Evolutionary conservation across 805 yeast species (phyloP), one percentile per base, ranked within the genome.

Genomic region (Saturnispora kantuleensis): DNA sequence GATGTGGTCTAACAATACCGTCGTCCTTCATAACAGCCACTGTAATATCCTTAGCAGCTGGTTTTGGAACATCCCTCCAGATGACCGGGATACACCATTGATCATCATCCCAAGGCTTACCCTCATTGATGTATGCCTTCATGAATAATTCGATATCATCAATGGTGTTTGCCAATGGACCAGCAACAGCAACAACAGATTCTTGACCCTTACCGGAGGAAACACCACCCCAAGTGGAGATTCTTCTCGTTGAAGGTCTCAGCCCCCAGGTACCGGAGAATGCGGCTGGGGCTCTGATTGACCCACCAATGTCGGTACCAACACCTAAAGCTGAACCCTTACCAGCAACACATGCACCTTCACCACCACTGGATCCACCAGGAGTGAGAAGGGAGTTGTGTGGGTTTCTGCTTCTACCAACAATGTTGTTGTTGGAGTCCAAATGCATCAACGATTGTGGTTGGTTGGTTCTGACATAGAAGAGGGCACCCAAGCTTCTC

Each of bases 361-460:
- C 87, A 48, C 87, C 87, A 34, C 83, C 81, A 3, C 84, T 76
- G 1, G 83, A 76, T n/a, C 87, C 87, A 50, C 87, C 86, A 2
- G 82, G 70, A 15, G 82, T 73, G 47, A 79, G 65, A 21, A 69
- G 61, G 33, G 78, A 65, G 52, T 81, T 80, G 60, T 66, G 62
- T 1, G 84, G 75, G 56, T 80, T 80, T 56, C 73, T 66, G 5
- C 83, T 68, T 50, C 76, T 66, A 5, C 84, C 85, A 37, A 67
- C 70, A 54, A 80, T 68, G 62, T 76, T 75, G 59, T 79, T 78
- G 54, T 68, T 64, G 18, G 84, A 73, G 57, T 78, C 82, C 56
- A 77, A 63, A 52, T 80, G 85, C 87, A 81, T 81, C 57, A 81
- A 63, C 3, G 78, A 67, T 57, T 79, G 86, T 4, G 87, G 87